Percentiles rank a stretch among this genome's conserved stretches.
Evolutionary conservation across 148 eudicot species (phyloP).

Genomic region (Pharnaceum exiguum): DNA sequence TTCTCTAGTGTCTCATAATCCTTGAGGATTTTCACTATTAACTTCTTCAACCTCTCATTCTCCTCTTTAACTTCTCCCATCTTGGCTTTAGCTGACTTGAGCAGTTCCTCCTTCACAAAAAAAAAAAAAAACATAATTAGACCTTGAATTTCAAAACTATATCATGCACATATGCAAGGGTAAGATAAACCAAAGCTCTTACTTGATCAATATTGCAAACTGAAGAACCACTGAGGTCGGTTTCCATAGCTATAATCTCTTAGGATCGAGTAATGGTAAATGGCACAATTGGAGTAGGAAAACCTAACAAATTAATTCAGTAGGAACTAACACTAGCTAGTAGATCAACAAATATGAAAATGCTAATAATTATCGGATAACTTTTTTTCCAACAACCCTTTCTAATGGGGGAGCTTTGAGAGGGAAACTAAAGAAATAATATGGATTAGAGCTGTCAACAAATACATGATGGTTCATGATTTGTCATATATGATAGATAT

Average conservation of each 20-base stretch:
- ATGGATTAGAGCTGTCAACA: slow-evolving; percentile 11
- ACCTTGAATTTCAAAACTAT: neutral
- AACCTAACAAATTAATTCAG: slow-evolving; percentile 9
- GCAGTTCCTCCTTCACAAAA: slow-evolving; percentile 23
- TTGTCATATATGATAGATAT: too few species aligned
- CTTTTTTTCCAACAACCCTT: slow-evolving; percentile 12
- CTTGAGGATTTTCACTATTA: slow-evolving; percentile 23
- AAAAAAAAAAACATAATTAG: neutral
- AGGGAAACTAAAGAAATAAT: slow-evolving; percentile 10
- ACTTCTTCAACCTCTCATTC: slow-evolving; percentile 35
- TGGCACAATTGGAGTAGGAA: slow-evolving; percentile 13
- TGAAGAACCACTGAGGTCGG: slow-evolving; percentile 22
- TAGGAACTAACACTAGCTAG: neutral
- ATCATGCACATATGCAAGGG: neutral
- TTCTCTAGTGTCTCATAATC: slow-evolving; percentile 35
- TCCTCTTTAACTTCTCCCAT: slow-evolving; percentile 47
- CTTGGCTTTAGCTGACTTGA: slow-evolving; percentile 36
- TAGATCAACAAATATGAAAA: slow-evolving; percentile 7
- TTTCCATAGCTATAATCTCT: slow-evolving; percentile 14
- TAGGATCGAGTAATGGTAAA: neutral
- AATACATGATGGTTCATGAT: slow-evolving; percentile 8
- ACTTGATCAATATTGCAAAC: slow-evolving; percentile 23
- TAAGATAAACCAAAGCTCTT: slow-evolving; percentile 12
- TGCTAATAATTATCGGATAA: neutral
- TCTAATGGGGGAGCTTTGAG: neutral